These are phyloP conservation scores for Vitis riparia DNA, from an alignment of 164 flowering plant species.

Conservation along the genomic window DNA sequence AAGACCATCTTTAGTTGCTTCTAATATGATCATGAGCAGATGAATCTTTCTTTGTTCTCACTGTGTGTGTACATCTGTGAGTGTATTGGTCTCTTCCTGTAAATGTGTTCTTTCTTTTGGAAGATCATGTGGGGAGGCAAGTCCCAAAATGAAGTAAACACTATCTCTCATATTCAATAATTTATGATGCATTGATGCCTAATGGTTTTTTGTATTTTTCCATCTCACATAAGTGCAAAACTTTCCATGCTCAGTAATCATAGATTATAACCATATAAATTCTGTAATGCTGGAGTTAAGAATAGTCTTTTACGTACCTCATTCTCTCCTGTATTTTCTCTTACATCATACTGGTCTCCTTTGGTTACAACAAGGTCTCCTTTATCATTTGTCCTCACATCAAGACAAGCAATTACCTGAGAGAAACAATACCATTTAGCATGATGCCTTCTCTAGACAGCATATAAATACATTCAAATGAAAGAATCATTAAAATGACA, in stretches of 20 bases:
- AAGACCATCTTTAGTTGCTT: too few relatives aligned
- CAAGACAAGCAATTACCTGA: conserved; percentile 98
- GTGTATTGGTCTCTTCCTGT: too few relatives aligned
- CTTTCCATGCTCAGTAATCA: not conserved
- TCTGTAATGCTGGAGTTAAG: not conserved
- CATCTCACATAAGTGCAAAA: not conserved
- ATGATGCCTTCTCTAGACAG: not conserved
- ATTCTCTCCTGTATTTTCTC: conserved; percentile 85
- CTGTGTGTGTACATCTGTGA: too few relatives aligned
- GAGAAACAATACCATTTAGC: not conserved
- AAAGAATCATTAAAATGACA: not conserved
- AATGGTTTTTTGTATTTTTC: not conserved
- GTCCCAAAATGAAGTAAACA: too few relatives aligned
- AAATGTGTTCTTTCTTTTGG: too few relatives aligned
- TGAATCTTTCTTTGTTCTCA: too few relatives aligned
- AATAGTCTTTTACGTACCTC: conserved; percentile 56
- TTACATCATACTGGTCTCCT: conserved; percentile 98
- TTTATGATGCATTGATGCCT: not conserved
- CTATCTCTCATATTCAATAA: too few relatives aligned
- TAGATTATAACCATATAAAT: not conserved
- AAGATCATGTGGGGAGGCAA: too few relatives aligned
- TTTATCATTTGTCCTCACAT: conserved; percentile 91
- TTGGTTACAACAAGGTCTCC: conserved; percentile 98
- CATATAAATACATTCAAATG: not conserved
- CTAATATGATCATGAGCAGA: too few relatives aligned